phyloP scores from a whole-genome alignment of 768 basidiomycete species.

The Psilocybe tampanensis region DNA sequence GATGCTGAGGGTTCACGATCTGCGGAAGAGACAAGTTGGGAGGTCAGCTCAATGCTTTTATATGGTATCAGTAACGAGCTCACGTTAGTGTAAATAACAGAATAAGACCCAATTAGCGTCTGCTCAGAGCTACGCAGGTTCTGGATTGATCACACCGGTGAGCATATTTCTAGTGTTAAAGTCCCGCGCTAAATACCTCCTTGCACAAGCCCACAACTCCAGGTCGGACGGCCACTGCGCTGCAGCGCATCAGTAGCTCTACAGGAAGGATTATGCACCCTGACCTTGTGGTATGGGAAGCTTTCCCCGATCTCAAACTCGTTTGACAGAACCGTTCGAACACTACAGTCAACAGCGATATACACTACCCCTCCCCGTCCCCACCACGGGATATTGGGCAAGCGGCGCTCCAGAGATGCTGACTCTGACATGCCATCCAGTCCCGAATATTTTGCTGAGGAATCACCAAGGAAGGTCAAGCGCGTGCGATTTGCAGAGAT shows the following conservation, averaged over 20 bases:
- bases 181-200: not conserved
- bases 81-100: too few relatives aligned
- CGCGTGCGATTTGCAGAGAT: conserved; percentile 12
- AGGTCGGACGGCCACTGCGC: not conserved
- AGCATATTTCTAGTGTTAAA: not conserved
- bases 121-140: not conserved
- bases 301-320: not conserved
- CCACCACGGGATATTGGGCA: conserved; percentile 1
- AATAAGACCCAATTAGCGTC: not conserved
- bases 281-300: not conserved
- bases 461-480: not conserved
- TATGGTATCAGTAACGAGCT: too few relatives aligned
- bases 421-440: not conserved
- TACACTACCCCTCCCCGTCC: not conserved
- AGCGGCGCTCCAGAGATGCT: conserved; percentile 2
- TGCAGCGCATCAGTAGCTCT: not conserved
- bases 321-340: not conserved
- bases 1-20: not conserved
- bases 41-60: not conserved
- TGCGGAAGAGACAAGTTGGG: not conserved
- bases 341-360: not conserved
- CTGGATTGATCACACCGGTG: not conserved
- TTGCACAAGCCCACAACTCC: not conserved
- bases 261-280: not conserved
- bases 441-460: not conserved